Percentiles rank a stretch among this genome's conserved stretches.
These are phyloP conservation scores for Fusarium concolor DNA, from an alignment of 2,329 filamentous ascomycete genomes.

Conservation along the genomic window DNA sequence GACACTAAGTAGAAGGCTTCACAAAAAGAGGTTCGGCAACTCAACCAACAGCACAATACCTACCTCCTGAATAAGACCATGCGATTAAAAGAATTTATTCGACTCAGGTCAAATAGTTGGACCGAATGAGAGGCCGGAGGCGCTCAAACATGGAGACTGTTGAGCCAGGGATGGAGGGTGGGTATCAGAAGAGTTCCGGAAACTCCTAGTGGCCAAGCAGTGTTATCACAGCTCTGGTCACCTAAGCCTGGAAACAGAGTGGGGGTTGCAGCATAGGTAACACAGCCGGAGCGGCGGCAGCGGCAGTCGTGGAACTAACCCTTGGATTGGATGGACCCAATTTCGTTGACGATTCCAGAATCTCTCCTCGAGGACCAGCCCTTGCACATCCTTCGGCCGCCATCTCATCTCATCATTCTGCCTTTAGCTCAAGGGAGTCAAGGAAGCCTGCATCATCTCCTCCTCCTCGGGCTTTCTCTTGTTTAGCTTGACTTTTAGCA, in stretches of 20 bases:
- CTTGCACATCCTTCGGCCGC: conserved; percentile 20
- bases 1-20: no score
- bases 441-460: not conserved
- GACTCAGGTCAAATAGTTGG: conserved; percentile 19
- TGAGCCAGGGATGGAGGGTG: conserved; percentile 10
- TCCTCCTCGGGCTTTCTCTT: conserved; percentile 1
- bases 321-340: conserved; percentile 6
- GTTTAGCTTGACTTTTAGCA: conserved; percentile 8
- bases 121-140: conserved; percentile 33
- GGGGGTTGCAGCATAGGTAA: conserved; percentile 13
- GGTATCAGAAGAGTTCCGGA: conserved; percentile 12
- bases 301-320: no score
- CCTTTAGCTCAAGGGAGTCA: not conserved
- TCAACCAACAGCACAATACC: not conserved
- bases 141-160: conserved; percentile 20
- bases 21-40: not conserved
- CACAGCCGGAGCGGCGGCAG: conserved; percentile 17
- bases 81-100: not conserved
- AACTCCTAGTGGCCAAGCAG: conserved; percentile 22
- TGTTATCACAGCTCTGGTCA: conserved; percentile 7
- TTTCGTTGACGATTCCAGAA: conserved; percentile 31
- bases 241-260: conserved; percentile 3
- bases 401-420: conserved; percentile 19
- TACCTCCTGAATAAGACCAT: not conserved
- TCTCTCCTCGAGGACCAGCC: conserved; percentile 12